Base-by-base conservation (phyloP, 805 yeast genomes). In the Peterozyma toletana region DNA sequence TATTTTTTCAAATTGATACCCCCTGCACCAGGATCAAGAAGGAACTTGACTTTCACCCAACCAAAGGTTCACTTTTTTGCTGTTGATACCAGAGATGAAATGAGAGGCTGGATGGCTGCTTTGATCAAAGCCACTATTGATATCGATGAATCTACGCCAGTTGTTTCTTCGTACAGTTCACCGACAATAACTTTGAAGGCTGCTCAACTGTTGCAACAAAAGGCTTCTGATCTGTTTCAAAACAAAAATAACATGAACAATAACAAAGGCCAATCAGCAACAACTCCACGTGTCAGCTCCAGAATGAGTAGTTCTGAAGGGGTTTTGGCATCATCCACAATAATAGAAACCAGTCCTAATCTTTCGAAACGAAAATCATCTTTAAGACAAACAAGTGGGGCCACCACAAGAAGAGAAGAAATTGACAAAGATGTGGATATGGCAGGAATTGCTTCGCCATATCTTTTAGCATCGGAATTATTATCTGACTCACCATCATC, bases 41-140 rank as follows among this genome's bases (percentile, higher is more conserved):
- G 90, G 64, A 98, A 98, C 0, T 76, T 93, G 45, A 90, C 96
- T 0, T 93, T 93, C 61, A 93, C 99, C 0, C 96, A 90, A 50
- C 99, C 96, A 29, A 87, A 89, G 52, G 86, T 89, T 7, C 99
- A 93, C 56, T 93, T 84, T 62, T 93, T 93, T 72, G 97, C 98
- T 0, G 96, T 91, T 37, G 97, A 93, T 40, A 75, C 87, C 0
- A 77, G 73, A 45, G 96, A 88, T 40, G 98, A 91, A 50, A 85
- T 91, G 96, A 74, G 96, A 58, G 76, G 75, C 2, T 93, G 99
- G 99, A 80, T 90, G 80, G 85, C 89, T 42, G 95, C 96, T 0
- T 69, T 93, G 48, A 86, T 90, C 79, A 88, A 90, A 48, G 95
- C 98, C 0, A 93, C 98, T 0, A 95, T 93, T 54, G 99, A 93